Evolutionary conservation across 1,284 basidiomycete genomes (phyloP).

Genomic region (Tausonia pullulans): DNA sequence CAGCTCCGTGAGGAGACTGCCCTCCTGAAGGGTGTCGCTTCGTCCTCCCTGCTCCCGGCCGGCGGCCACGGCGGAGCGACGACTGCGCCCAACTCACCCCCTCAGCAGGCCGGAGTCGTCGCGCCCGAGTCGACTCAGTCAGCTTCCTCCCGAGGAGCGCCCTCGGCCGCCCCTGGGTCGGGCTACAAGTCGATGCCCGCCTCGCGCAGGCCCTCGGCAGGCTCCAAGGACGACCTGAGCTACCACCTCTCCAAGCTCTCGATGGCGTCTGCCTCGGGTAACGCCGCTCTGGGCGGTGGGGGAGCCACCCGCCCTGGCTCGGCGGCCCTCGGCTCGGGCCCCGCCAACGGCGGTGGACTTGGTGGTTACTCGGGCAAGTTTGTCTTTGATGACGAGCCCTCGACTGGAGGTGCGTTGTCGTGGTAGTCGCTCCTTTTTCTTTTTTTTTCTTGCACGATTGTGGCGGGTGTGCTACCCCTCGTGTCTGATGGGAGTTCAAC

Average conservation of each 20-base stretch:
- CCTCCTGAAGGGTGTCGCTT: slow-evolving; percentile 42
- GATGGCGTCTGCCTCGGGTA: slow-evolving; percentile 2
- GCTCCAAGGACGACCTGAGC: slow-evolving; percentile 14
- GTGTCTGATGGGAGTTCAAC: too few relatives aligned
- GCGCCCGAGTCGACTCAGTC: background rate
- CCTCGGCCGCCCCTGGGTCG: slow-evolving; percentile 19
- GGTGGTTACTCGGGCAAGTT: slow-evolving; percentile 14
- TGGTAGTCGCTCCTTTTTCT: background rate
- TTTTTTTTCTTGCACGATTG: background rate
- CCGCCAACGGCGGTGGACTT: background rate
- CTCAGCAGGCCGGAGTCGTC: background rate
- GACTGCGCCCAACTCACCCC: background rate
- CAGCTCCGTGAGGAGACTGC: slow-evolving; percentile 61
- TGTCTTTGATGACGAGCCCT: slow-evolving; percentile 13
- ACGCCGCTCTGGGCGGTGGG: background rate
- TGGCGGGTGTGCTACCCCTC: too few relatives aligned
- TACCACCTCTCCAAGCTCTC: slow-evolving; percentile 15
- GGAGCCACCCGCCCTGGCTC: background rate
- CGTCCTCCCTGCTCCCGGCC: background rate
- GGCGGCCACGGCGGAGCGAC: background rate
- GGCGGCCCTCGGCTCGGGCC: background rate
- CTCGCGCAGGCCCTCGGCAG: slow-evolving; percentile 46
- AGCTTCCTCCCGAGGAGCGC: background rate
- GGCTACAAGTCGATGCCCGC: slow-evolving; percentile 80
- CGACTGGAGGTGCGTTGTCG: background rate